Percentiles rank a stretch among this genome's conserved stretches.
Evolutionary conservation across 805 yeast species (phyloP).

Genomic region (Jamesozyma gamospora): DNA sequence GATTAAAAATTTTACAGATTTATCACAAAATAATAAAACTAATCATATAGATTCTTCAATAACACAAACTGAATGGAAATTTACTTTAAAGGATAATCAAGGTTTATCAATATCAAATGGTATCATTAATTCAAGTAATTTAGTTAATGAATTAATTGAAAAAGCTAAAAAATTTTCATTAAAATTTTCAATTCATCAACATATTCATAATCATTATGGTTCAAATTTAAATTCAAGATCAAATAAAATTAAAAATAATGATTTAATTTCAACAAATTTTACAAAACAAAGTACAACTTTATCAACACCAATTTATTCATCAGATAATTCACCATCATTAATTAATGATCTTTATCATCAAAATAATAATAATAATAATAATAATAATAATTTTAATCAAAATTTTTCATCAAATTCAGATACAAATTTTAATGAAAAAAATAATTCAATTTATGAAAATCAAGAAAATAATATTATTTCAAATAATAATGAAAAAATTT

Average conservation of each 20-base stretch:
- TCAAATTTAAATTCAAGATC: neutral
- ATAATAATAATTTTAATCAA: neutral
- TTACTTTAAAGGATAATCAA: conserved; percentile 38
- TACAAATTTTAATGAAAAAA: no score
- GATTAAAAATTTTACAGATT: neutral
- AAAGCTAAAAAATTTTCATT: conserved; percentile 50
- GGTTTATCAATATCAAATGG: conserved; percentile 43
- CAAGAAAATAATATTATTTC: no score
- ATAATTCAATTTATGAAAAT: no score
- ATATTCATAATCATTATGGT: conserved; percentile 67
- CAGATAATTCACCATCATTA: neutral
- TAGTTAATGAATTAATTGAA: conserved; percentile 47
- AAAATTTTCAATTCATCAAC: conserved; percentile 71
- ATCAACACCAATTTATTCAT: neutral
- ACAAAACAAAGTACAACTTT: neutral
- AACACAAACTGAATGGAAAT: conserved; percentile 53
- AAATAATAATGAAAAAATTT: no score
- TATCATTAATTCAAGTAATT: conserved; percentile 39
- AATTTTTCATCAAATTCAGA: no score
- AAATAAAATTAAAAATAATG: neutral
- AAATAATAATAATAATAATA: neutral
- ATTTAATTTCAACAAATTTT: neutral
- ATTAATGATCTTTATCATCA: neutral
- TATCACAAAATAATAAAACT: neutral
- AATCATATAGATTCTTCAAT: conserved; percentile 2